Percentiles rank a stretch among this genome's conserved stretches.
Conservation (phyloP, 1,284 basidiomycete species). For the Ganoderma multipileum region DNA sequence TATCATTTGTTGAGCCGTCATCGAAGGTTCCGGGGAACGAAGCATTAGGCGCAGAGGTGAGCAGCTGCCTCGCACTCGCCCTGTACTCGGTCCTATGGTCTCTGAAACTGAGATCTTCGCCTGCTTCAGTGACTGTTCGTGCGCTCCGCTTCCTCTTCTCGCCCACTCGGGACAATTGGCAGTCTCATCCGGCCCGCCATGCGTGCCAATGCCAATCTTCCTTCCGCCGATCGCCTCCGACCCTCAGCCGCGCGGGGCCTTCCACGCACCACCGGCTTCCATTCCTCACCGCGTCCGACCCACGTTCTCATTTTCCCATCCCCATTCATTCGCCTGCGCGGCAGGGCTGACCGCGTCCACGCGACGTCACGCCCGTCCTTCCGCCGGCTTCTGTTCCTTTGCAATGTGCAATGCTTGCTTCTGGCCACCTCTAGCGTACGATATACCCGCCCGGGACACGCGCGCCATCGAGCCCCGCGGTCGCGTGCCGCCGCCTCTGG, state of each 20-base stretch:
- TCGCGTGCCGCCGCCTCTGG: constrained; percentile 11
- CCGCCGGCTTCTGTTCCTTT: not conserved
- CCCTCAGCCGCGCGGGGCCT: not conserved
- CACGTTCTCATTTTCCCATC: not conserved
- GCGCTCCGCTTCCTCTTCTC: not conserved
- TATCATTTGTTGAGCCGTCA: constrained; percentile 35
- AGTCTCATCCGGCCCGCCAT: not conserved
- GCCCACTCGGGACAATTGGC: not conserved
- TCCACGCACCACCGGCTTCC: constrained; percentile 1
- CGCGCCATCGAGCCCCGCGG: not conserved
- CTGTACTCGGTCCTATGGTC: not conserved
- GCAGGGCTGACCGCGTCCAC: not conserved
- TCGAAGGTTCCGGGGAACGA: not conserved
- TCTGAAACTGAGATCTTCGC: not conserved
- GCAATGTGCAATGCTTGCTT: constrained; percentile 5
- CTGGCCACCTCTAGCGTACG: constrained; percentile 25
- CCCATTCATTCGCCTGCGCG: not conserved
- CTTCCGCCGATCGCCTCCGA: not conserved
- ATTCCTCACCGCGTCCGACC: not conserved
- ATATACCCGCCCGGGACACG: constrained; percentile 21
- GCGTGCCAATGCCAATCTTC: not conserved
- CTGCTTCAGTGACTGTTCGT: not conserved
- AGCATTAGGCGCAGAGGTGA: not conserved
- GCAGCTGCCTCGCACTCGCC: not conserved
- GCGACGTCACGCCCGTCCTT: not conserved